Evolutionary conservation across 2,329 filamentous ascomycete species (phyloP).

Genomic region (Cladosporium colombiae): DNA sequence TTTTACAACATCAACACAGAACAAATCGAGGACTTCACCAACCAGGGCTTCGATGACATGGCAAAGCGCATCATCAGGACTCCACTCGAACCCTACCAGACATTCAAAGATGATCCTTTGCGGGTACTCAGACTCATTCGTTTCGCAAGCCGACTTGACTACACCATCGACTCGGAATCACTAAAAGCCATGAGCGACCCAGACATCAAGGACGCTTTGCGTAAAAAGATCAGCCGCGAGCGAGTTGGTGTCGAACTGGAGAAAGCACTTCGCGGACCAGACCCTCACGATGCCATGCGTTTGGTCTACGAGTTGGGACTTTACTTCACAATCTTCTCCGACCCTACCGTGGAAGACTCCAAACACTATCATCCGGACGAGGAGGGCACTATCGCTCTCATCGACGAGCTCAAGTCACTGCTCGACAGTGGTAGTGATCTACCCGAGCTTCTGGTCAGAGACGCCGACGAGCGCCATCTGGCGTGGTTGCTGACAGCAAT

Average conservation of each 20-base stretch:
- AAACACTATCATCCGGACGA: constrained; percentile 59
- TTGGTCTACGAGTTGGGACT: constrained; percentile 67
- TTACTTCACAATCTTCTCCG: constrained; percentile 73
- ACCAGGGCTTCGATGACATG: constrained; percentile 73
- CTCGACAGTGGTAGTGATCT: constrained; percentile 36
- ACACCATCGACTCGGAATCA: constrained; percentile 71
- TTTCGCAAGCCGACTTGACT: constrained; percentile 83
- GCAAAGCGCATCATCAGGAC: constrained; percentile 72
- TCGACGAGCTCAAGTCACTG: constrained; percentile 62
- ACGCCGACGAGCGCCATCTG: constrained; percentile 66
- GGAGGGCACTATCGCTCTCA: constrained; percentile 62
- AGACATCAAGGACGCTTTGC: constrained; percentile 78
- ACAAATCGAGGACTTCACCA: constrained; percentile 81
- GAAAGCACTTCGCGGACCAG: constrained; percentile 81
- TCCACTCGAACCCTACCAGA: constrained; percentile 83
- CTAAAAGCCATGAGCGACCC: constrained; percentile 72
- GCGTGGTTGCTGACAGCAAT: constrained; percentile 77
- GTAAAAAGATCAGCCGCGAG: constrained; percentile 87
- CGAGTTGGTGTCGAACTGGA: constrained; percentile 83
- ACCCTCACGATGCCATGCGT: constrained; percentile 62
- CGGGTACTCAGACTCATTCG: constrained; percentile 83
- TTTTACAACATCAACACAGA: constrained; percentile 90
- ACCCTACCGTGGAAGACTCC: constrained; percentile 54
- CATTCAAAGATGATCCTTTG: constrained; percentile 91
- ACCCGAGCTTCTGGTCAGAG: constrained; percentile 53